These are phyloP conservation scores for Fomitopsis serialis DNA, from an alignment of 768 basidiomycete genomes.

Conservation along the genomic window DNA sequence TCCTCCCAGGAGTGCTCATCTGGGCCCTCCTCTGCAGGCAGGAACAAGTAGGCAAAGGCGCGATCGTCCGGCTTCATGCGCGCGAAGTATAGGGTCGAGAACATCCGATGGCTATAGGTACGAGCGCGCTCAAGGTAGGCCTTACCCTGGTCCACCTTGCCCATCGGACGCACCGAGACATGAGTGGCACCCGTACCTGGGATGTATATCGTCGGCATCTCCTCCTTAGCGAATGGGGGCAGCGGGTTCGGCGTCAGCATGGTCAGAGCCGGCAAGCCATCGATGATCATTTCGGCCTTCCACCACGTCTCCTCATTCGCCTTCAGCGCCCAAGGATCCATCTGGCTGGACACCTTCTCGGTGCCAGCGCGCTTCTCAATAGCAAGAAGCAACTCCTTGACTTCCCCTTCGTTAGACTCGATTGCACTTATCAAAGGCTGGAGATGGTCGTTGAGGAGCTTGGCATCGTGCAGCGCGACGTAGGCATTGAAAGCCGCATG, in stretches of 20 bases:
- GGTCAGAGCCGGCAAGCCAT: constrained; percentile 27
- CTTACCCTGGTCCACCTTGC: constrained; percentile 16
- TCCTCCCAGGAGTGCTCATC: constrained; percentile 38
- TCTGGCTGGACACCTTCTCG: constrained; percentile 50
- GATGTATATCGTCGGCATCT: constrained; percentile 45
- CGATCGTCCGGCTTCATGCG: constrained; percentile 59
- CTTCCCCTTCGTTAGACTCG: constrained; percentile 53
- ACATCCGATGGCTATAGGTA: constrained; percentile 51
- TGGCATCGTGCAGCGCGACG: constrained; percentile 47
- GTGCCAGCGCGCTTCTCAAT: constrained; percentile 60
- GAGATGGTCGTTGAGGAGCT: constrained; percentile 63
- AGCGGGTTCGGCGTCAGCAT: constrained; percentile 43
- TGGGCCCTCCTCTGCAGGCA: constrained; percentile 31
- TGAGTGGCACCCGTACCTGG: constrained; percentile 26
- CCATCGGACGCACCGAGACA: constrained; percentile 5
- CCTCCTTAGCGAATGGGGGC: constrained; percentile 29
- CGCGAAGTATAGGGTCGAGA: constrained; percentile 51
- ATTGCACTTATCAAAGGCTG: constrained; percentile 57
- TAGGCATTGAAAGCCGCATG: constrained; percentile 73
- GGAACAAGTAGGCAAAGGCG: constrained; percentile 62
- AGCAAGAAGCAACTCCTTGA: constrained; percentile 52
- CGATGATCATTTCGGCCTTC: constrained; percentile 42
- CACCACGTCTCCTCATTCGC: constrained; percentile 39
- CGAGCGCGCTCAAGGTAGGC: constrained; percentile 35
- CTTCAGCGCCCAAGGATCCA: constrained; percentile 56